phyloP scores from a whole-genome alignment of 441 rosid species.

The Codiaeum variegatum region DNA sequence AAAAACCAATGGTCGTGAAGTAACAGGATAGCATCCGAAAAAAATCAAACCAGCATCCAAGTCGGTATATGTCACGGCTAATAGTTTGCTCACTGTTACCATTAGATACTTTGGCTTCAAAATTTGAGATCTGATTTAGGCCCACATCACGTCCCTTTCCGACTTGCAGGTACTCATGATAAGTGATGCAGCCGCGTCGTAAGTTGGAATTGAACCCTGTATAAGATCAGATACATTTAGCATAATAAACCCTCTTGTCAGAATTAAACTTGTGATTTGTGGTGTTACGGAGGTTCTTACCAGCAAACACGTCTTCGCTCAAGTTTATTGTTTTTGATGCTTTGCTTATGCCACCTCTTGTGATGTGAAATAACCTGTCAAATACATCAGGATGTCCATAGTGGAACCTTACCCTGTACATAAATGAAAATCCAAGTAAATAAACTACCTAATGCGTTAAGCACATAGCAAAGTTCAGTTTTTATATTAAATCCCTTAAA shows the following conservation, averaged over 20 bases:
- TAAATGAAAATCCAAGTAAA: constrained; percentile 11
- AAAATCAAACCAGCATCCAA: constrained; percentile 88
- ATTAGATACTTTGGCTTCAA: constrained; percentile 96
- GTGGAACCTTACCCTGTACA: constrained; percentile 86
- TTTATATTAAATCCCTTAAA: neutral
- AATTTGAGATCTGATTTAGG: constrained; percentile 90
- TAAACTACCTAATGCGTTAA: constrained; percentile 2
- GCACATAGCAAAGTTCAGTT: too few species aligned
- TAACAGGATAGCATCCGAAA: constrained; percentile 96
- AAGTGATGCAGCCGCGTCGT: constrained; percentile 75
- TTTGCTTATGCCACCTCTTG: constrained; percentile 98
- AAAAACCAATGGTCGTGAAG: constrained; percentile 95
- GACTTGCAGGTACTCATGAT: constrained; percentile 91
- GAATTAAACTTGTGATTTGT: constrained; percentile 11
- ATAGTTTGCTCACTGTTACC: constrained; percentile 96
- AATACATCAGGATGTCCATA: constrained; percentile 98
- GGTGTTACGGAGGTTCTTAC: constrained; percentile 35
- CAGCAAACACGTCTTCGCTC: constrained; percentile 94
- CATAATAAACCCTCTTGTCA: constrained; percentile 16
- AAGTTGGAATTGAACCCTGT: constrained; percentile 80
- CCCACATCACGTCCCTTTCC: constrained; percentile 99
- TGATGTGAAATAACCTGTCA: constrained; percentile 85
- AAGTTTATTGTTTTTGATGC: constrained; percentile 91
- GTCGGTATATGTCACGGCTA: constrained; percentile 89
- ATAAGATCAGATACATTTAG: constrained; percentile 21